Percentiles rank a stretch among this genome's conserved stretches.
These are phyloP conservation scores for Emydomyces testavorans DNA, from an alignment of 2,329 filamentous ascomycete genomes.

Conservation along the genomic window DNA sequence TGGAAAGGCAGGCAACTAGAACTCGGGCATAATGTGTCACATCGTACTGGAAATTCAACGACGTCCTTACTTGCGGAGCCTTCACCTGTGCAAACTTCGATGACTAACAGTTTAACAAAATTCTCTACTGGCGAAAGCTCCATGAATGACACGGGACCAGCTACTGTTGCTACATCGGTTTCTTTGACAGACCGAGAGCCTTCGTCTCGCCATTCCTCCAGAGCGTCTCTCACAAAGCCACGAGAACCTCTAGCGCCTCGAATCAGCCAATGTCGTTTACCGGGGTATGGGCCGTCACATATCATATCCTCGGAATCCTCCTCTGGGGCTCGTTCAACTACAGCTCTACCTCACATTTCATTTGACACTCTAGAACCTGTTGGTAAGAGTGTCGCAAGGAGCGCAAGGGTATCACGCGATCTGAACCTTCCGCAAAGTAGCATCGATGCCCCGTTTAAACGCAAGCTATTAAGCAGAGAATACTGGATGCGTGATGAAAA, in stretches of 20 bases:
- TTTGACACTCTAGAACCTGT: conserved; percentile 16
- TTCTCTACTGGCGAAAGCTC: conserved; percentile 22
- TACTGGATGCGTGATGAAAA: conserved; percentile 99
- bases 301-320: conserved; percentile 35
- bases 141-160: conserved; percentile 23
- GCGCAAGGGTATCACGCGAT: neutral
- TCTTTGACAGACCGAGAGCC: conserved; percentile 25
- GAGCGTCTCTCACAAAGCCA: conserved; percentile 20
- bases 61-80: conserved; percentile 24
- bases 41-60: conserved; percentile 24
- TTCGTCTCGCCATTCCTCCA: conserved; percentile 22
- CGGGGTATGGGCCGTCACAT: conserved; percentile 34
- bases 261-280: conserved; percentile 37
- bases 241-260: conserved; percentile 28
- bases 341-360: conserved; percentile 25
- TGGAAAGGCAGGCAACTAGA: conserved; percentile 23
- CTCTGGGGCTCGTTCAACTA: conserved; percentile 34
- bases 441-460: conserved; percentile 44
- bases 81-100: conserved; percentile 21
- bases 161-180: conserved; percentile 22
- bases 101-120: conserved; percentile 24
- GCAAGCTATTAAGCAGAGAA: conserved; percentile 82
- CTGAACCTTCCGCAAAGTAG: conserved; percentile 13
- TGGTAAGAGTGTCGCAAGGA: conserved; percentile 15
- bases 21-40: conserved; percentile 18